Conservation (phyloP, 371 early-diverging fungal species). For the Lichtheimia ramosa region DNA sequence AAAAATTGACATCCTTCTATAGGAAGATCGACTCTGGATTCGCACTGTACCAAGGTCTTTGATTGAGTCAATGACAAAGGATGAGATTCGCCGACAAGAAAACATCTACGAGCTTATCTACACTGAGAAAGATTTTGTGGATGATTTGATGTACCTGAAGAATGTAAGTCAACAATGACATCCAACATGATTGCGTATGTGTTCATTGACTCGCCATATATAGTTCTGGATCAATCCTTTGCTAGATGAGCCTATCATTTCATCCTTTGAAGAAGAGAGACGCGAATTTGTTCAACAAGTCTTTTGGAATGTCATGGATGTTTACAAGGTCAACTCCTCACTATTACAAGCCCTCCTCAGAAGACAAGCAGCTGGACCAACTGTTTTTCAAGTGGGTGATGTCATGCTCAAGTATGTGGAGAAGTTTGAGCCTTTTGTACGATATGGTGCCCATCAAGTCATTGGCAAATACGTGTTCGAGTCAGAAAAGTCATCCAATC, state of each 20-base stretch:
- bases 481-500: constrained; percentile 70
- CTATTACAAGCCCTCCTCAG: constrained; percentile 63
- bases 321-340: constrained; percentile 68
- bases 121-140: constrained; percentile 90
- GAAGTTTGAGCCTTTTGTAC: constrained; percentile 78
- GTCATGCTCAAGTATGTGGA: constrained; percentile 72
- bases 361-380: constrained; percentile 67
- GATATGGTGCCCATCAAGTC: constrained; percentile 87
- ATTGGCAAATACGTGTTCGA: constrained; percentile 84
- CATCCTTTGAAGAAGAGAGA: constrained; percentile 22
- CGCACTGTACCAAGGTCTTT: constrained; percentile 68
- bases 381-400: constrained; percentile 89
- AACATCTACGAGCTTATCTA: constrained; percentile 90
- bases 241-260: constrained; percentile 29
- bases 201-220: background rate
- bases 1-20: background rate
- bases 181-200: background rate
- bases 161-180: constrained; percentile 48
- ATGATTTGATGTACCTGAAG: constrained; percentile 59
- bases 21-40: constrained; percentile 55
- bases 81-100: constrained; percentile 90
- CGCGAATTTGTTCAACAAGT: constrained; percentile 71
- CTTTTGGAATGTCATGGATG: constrained; percentile 80
- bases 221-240: constrained; percentile 74
- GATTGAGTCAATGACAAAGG: constrained; percentile 63